Percentiles rank a stretch among this genome's conserved stretches.
phyloP scores from a whole-genome alignment of 345 rosid genomes.

The Conringia planisiliqua region DNA sequence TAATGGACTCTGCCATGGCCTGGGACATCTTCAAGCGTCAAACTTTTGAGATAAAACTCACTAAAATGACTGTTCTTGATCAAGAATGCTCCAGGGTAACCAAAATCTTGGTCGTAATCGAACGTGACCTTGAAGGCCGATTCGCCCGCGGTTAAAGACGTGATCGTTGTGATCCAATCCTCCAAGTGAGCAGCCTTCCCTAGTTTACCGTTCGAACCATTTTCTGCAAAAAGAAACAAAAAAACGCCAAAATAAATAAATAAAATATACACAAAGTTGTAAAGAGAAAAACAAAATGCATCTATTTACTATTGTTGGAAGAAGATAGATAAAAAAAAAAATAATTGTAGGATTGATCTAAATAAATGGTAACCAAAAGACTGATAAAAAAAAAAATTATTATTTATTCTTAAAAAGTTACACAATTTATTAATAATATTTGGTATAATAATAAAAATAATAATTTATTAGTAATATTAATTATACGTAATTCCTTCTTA shows the following conservation, averaged over 20 bases:
- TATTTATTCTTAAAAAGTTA: too few relatives aligned
- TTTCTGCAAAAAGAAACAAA: slow-evolving; percentile 18
- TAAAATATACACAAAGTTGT: neutral
- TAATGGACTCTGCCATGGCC: slow-evolving; percentile 65
- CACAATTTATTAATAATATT: too few relatives aligned
- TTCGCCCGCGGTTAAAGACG: slow-evolving; percentile 44
- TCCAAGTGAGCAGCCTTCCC: slow-evolving; percentile 62
- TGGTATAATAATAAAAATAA: too few relatives aligned
- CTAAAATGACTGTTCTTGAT: slow-evolving; percentile 54
- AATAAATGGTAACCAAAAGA: too few relatives aligned
- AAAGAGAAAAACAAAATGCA: neutral
- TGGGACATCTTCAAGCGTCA: slow-evolving; percentile 70
- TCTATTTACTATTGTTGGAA: too few relatives aligned
- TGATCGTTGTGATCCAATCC: slow-evolving; percentile 38
- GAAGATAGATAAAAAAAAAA: too few relatives aligned
- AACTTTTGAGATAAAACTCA: slow-evolving; percentile 65
- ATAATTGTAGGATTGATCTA: too few relatives aligned
- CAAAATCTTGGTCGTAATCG: slow-evolving; percentile 54
- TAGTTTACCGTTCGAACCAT: slow-evolving; percentile 43
- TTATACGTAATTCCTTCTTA: too few relatives aligned
- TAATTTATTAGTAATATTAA: too few relatives aligned
- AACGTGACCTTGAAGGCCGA: slow-evolving; percentile 47
- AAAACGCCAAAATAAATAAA: too few relatives aligned
- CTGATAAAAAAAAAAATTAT: too few relatives aligned
- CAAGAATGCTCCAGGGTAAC: slow-evolving; percentile 66